A percentile compares a stretch with the other conserved stretches of the same genome.
These are phyloP conservation scores for Populus nigra DNA, from an alignment of 345 rosid genomes.

Conservation along the genomic window DNA sequence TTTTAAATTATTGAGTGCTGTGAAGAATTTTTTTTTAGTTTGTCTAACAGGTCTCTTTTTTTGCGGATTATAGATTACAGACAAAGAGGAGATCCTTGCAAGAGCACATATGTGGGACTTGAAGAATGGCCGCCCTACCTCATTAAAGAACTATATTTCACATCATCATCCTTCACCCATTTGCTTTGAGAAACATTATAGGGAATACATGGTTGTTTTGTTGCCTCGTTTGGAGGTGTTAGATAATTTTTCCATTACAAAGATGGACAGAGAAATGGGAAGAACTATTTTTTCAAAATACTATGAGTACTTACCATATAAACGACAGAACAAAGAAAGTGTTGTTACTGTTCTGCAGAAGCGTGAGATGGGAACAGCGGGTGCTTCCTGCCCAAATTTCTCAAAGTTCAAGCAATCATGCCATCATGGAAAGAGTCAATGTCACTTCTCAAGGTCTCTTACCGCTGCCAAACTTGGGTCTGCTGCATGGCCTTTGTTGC, in stretches of 20 bases:
- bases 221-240: conserved; percentile 65
- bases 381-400: conserved; percentile 11
- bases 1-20: conserved; percentile 5
- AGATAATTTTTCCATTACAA: conserved; percentile 64
- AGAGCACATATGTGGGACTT: conserved; percentile 12
- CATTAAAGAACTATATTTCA: conserved; percentile 52
- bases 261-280: conserved; percentile 71
- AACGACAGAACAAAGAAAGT: conserved; percentile 60
- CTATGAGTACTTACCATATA: conserved; percentile 78
- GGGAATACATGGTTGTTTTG: conserved; percentile 78
- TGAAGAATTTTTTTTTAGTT: conserved; percentile 17
- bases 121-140: conserved; percentile 10
- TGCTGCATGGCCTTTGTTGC: conserved; percentile 73
- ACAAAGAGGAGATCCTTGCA: conserved; percentile 31
- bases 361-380: conserved; percentile 64
- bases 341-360: conserved; percentile 60
- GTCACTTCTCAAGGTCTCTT: conserved; percentile 64
- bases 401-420: conserved; percentile 24
- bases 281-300: conserved; percentile 41
- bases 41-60: conserved; percentile 26
- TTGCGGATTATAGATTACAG: conserved; percentile 24
- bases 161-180: conserved; percentile 66
- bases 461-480: conserved; percentile 87
- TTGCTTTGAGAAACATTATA: conserved; percentile 81
- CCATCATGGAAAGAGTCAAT: conserved; percentile 45